Percentiles rank a stretch among this genome's conserved stretches.
Conservation (phyloP, 345 rosid genomes). For the Eucalyptus pauciflora region DNA sequence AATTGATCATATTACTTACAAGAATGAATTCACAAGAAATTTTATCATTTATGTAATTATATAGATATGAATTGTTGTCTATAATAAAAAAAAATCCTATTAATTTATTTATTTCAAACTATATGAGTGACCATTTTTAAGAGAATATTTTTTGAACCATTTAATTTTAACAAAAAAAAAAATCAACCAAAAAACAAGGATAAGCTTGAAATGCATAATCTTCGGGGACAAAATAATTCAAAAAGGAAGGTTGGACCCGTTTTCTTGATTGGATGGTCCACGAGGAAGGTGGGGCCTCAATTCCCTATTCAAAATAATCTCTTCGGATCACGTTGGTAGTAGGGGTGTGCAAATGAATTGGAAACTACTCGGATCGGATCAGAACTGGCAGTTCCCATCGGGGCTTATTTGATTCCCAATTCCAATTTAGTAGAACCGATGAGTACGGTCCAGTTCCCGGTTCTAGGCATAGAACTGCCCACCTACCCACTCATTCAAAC, state of each 20-base stretch:
- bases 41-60: not conserved
- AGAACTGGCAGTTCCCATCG: too few relatives aligned
- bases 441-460: accelerated
- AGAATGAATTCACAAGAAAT: too few relatives aligned
- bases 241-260: not conserved
- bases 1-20: too few relatives aligned
- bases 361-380: too few relatives aligned
- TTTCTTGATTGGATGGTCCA: not conserved
- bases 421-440: too few relatives aligned
- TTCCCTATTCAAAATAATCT: not conserved
- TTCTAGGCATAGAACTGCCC: too few relatives aligned
- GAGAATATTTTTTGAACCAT: not conserved
- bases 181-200: not conserved
- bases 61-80: not conserved
- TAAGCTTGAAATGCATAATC: not conserved
- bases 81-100: not conserved
- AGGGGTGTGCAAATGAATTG: too few relatives aligned
- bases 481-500: too few relatives aligned
- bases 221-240: not conserved
- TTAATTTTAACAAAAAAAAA: not conserved
- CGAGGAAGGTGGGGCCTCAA: not conserved
- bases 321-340: not conserved
- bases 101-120: too few relatives aligned
- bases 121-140: too few relatives aligned
- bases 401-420: too few relatives aligned